phyloP scores from a whole-genome alignment of 495 filamentous ascomycete genomes.

The Parachaetomium inaequale region DNA sequence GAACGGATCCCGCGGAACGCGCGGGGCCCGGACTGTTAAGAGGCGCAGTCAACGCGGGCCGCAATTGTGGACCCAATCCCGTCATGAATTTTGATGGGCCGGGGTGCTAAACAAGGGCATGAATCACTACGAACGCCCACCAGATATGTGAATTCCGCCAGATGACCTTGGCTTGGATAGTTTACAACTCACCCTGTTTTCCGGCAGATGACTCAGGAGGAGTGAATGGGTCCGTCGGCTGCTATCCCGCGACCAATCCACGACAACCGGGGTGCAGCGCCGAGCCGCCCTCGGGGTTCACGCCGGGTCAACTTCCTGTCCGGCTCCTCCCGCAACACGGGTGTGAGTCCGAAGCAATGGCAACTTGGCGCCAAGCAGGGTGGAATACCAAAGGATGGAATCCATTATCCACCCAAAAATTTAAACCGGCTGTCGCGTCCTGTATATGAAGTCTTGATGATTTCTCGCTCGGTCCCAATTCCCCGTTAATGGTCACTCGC shows the following conservation, averaged over 20 bases:
- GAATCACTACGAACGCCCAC: no score
- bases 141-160: no score
- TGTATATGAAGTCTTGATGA: no score
- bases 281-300: no score
- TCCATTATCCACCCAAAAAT: not conserved
- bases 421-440: not conserved
- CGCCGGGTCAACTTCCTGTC: slow-evolving; percentile 5
- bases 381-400: not conserved
- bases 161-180: no score
- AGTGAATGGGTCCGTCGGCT: not conserved
- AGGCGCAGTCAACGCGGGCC: not conserved
- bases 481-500: not conserved
- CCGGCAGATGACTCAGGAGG: not conserved
- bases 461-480: not conserved
- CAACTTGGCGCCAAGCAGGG: slow-evolving; percentile 12
- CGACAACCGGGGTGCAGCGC: no score
- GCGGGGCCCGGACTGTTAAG: not conserved
- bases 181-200: not conserved
- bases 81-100: no score
- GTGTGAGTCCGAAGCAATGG: not conserved
- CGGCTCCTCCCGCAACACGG: not conserved
- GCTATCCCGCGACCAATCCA: no score
- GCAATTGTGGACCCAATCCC: not conserved
- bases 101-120: no score
- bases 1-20: slow-evolving; percentile 12